Conservation (phyloP, 768 basidiomycete species). For the Boletus reticuloceps region DNA sequence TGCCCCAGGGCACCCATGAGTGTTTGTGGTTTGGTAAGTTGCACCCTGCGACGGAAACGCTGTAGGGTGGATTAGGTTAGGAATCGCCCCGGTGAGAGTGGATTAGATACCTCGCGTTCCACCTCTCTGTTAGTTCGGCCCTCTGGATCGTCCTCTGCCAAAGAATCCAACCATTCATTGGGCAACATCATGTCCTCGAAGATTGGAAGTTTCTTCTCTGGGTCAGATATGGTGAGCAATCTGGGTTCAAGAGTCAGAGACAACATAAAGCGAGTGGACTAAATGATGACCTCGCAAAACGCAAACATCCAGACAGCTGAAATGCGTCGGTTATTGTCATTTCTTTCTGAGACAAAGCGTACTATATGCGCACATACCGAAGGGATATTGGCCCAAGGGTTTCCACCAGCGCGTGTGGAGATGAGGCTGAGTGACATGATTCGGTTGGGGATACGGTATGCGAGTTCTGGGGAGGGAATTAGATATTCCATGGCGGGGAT, state of each 20-base stretch:
- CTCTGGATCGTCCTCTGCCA: slow-evolving; percentile 48
- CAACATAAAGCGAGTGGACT: background rate
- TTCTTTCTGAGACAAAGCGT: background rate
- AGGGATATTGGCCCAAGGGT: slow-evolving; percentile 56
- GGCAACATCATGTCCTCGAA: slow-evolving; percentile 61
- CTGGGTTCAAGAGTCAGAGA: slow-evolving; percentile 30
- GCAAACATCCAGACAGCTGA: slow-evolving; percentile 40
- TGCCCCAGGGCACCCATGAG: slow-evolving; percentile 68
- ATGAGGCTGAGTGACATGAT: slow-evolving; percentile 63
- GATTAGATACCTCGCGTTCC: slow-evolving; percentile 47
- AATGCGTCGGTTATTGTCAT: background rate
- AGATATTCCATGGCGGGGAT: background rate
- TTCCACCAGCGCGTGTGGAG: slow-evolving; percentile 70
- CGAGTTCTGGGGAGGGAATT: slow-evolving; percentile 50
- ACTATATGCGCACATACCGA: slow-evolving; percentile 44
- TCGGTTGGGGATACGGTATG: slow-evolving; percentile 60
- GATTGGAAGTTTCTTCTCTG: slow-evolving; percentile 45
- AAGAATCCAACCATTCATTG: slow-evolving; percentile 53
- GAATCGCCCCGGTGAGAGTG: background rate
- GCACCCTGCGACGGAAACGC: slow-evolving; percentile 45
- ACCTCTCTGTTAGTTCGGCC: slow-evolving; percentile 66
- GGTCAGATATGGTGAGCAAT: slow-evolving; percentile 35
- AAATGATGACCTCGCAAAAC: slow-evolving; percentile 36
- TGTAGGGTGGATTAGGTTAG: slow-evolving; percentile 23
- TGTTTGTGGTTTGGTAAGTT: slow-evolving; percentile 55